Base-by-base conservation (phyloP, 352 stramenopile genomes). In the Pythium monospermum region DNA sequence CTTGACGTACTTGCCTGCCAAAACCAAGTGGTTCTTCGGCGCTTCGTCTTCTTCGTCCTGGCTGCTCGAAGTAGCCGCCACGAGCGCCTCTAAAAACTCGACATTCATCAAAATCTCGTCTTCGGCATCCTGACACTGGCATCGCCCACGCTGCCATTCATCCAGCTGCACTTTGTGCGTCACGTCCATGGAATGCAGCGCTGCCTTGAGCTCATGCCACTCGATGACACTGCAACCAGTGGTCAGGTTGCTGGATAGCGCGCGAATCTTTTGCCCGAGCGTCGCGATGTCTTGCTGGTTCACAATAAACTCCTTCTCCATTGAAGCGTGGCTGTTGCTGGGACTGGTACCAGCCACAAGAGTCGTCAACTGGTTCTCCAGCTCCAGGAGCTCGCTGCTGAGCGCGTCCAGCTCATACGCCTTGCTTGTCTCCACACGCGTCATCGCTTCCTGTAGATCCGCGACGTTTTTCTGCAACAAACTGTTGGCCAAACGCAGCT, bases 161-260 rank as follows among this genome's bases (percentile, higher is more conserved):
- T 59, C 39, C 4, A 57, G 61, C 3, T 74, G 52, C 3, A 64
- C 61, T 13, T 59, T 61, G 12, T 83, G 54, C 25, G 71, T 80
- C 12, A 65, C 61, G 21, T 89, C 75, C 35, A 72, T 53, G 10
- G 62, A 64, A 23, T 71, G 66, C 2, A 89, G 44, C 27, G 67
- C 68, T 2, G 65, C 59, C 31, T 58, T 66, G 16, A 89, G 54
- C 31, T 87, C 71, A 35, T 64, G 76, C 64, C 73, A 80, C 33
- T 87, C 75, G n/a, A 74, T 49, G 13, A 89, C 64, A 3, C 69
- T 68, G 43, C 72, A 85, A 33, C 75, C 81, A 22, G 61, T 67
- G 2, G 65, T 75, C 15, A 89, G 50, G 37, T 81, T 81, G 41
- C 78, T 45, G 39, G 81, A 80, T 7, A 84, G 25, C 21, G 58